Base-by-base conservation (phyloP, 2,329 filamentous ascomycete species). In the Botrytis hyacinthi region DNA sequence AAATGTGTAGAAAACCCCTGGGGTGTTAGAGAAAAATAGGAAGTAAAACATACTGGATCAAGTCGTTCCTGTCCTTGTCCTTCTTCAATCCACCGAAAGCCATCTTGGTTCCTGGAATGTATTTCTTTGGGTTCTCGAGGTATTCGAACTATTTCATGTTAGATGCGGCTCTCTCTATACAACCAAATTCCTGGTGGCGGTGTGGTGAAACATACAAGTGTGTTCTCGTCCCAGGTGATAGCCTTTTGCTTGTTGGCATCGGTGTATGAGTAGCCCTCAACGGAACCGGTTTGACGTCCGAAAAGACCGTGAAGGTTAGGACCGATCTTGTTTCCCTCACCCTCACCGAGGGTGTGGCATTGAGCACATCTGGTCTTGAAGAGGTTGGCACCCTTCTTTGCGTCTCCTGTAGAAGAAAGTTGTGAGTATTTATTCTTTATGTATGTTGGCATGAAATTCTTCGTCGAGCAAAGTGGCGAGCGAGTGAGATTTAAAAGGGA, bases 121-220 rank as follows among this genome's bases (percentile, higher is more conserved):
- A 99, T 90, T 98, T 98, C 92, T 99, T 99, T 87, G 96, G 96
- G 92, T 98, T 98, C 91, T 99, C 96, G 82, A 99, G 95, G 91
- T 99, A 99, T 79, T 91, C 89, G 87, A 97, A 98, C 93, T 95
- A 16, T 26, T 29, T 26, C n/a, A 26, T 48, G 48, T 63, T 32
- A 60, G 35, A 16, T 32, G 60, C 22, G 54, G 16, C 61, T 12
- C 42, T 44, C 10, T 22, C 0, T 18, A 18, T 18, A 42, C 18
- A 35, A 5, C 10, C 26, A n/a, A 18, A 40, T 59, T 74, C 44
- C 18, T 40, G 42, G 32, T 20, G 26, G 37, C 12, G 71, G 16
- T 48, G 42, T 29, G 8, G 8, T 32, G 22, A 32, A 71, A 83
- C 89, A 74, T 89, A 95, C 93, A 81, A 99, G 90, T 85, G 93